Evolutionary conservation across 2,329 filamentous ascomycete species (phyloP), one percentile per base, ranked within the genome.

Genomic region (Talaromyces rugulosus): DNA sequence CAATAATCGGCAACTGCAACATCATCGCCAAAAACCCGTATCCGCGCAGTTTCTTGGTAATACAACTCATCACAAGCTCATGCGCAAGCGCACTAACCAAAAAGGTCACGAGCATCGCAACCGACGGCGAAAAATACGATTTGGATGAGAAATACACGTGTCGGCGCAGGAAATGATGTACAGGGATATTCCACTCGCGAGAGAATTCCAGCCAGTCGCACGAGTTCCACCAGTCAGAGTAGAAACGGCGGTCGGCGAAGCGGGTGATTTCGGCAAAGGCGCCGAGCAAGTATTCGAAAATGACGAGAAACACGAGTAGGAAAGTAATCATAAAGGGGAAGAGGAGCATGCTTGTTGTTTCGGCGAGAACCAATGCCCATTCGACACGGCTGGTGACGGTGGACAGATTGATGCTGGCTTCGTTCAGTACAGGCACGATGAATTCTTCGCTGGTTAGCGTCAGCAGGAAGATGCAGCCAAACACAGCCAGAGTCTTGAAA

Each of bases 261-360:
- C 88, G 85, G 18, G 93, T 96, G 67, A 98, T 90, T 75, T 99
- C 95, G 14, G 93, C 95, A 71, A 96, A 96, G 55, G 93, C 93
- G 62, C 94, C 95, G 36, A 98, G 86, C 11, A 96, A 85, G 76
- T 98, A 99, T 76, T 99, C 95, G 75, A 98, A 99, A 70, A 98
- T 98, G 75, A 97, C 92, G 62, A 99, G 87, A 80, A 99, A 99
- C 60, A 98, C 93, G 55, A 98, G 87, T 4, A 98, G 81, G 74
- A 98, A 96, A 4, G 89, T 96, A 64, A 98, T 84, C 91, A 97
- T 97, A 76, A 98, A 99, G 3, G 95, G 95, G 77, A 97, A 98
- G 27, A 99, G 84, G 18, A 99, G 86, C 82, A 91, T 88, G 62
- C 90, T 94, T 72, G 96, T 93, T 14, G 90, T 92, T 81, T 98